Base-by-base conservation (phyloP, 805 yeast genomes). In the Myxozyma monticola region DNA sequence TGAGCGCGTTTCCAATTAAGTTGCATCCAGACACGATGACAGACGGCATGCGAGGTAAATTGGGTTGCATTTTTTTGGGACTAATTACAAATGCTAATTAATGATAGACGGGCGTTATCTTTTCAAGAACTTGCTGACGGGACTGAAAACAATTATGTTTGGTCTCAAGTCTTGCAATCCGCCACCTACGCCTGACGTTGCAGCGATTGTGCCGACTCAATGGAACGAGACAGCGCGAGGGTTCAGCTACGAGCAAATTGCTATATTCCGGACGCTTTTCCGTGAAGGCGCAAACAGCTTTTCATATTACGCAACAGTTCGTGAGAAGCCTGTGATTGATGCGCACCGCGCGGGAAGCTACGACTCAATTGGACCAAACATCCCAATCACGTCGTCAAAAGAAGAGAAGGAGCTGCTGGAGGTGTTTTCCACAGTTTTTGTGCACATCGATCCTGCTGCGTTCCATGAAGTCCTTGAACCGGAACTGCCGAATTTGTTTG, bases 391-490 rank as follows among this genome's bases (percentile, higher is more conserved):
- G 0, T 86, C 95, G 0, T 82, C 95, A 0, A 89, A 88, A 60
- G 98, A 91, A 63, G 96, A 90, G 51, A 88, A 90, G 60, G 99
- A 93, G 61, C 72, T 90, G 50, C 89, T 93, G 96, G 99, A 95
- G 64, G 84, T 89, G 2, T 81, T 93, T 65, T 96, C 96, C 0
- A 85, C 96, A 1, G 87, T 93, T 61, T 93, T 88, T 68, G 87
- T 89, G 59, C 96, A 88, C 64, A 79, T 95, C 48, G 99, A 95
- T 64, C 90, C 96, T 18, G 89, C 98, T 0, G 86, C 97, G 0
- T 95, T 95, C 68, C 90, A 88, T 65, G 99, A 93, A 68, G 84
- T 93, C 56, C 83, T 89, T 8, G 88, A 82, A 55, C 76, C 83
- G 1, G 96, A 93, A 67, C 74, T 91, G 49, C 86, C 83, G 20